Evolutionary conservation across 768 basidiomycete species (phyloP).

Genomic region (Lactarius akahatsu): DNA sequence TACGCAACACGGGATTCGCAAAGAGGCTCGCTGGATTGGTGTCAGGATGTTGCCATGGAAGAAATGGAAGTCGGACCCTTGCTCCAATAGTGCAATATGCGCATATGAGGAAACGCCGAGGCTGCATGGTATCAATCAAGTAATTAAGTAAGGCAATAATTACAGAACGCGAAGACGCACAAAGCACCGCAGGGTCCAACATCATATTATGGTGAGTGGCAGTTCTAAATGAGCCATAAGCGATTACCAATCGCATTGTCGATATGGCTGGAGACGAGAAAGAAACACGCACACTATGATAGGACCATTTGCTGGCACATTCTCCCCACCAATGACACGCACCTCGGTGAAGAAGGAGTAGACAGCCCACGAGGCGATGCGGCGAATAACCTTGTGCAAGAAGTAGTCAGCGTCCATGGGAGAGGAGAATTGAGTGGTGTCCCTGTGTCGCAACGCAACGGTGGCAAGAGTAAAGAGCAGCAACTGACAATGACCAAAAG

Average conservation of each 20-base stretch:
- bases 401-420: slow-evolving; percentile 40
- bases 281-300: slow-evolving; percentile 76
- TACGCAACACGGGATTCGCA: slow-evolving; percentile 67
- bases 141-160: slow-evolving; percentile 28
- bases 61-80: slow-evolving; percentile 57
- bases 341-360: slow-evolving; percentile 88
- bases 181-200: slow-evolving; percentile 80
- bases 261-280: neutral
- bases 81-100: slow-evolving; percentile 90
- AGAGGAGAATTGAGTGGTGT: neutral
- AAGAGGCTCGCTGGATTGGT: slow-evolving; percentile 61
- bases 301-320: slow-evolving; percentile 86
- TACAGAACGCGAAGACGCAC: slow-evolving; percentile 46
- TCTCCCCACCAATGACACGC: slow-evolving; percentile 81
- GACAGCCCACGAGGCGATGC: slow-evolving; percentile 69
- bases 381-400: slow-evolving; percentile 70
- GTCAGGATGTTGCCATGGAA: slow-evolving; percentile 24
- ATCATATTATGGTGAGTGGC: slow-evolving; percentile 96
- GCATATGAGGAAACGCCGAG: slow-evolving; percentile 74
- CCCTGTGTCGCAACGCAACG: neutral
- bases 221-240: slow-evolving; percentile 46
- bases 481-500: neutral
- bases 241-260: neutral
- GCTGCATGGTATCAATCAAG: slow-evolving; percentile 46
- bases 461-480: neutral